A percentile compares a stretch with the other conserved stretches of the same genome.
Conservation (phyloP, 2,329 filamentous ascomycete species). For the Monosporascus ibericus region DNA sequence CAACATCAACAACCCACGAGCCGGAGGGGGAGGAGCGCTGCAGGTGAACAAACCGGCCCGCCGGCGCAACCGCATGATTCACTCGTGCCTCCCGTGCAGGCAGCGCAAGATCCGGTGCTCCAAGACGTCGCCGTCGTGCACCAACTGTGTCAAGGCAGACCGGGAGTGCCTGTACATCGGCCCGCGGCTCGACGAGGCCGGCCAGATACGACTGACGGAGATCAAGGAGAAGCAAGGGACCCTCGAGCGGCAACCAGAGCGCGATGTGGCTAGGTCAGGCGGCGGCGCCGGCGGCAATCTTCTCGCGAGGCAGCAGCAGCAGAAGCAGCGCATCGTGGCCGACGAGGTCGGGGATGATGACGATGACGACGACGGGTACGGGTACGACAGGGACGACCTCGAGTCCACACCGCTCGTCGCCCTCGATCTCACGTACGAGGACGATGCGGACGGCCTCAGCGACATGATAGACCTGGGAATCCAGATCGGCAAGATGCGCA, state of each 20-base stretch:
- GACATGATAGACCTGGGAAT: slow-evolving; percentile 69
- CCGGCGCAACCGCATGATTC: slow-evolving; percentile 60
- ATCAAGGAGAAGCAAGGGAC: slow-evolving; percentile 75
- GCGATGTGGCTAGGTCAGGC: slow-evolving; percentile 52
- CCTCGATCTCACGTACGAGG: slow-evolving; percentile 63
- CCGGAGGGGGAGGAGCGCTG: background rate
- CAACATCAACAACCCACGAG: background rate
- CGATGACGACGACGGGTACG: slow-evolving; percentile 52
- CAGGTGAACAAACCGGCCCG: slow-evolving; percentile 38
- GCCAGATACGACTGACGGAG: slow-evolving; percentile 64
- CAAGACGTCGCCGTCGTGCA: slow-evolving; percentile 61
- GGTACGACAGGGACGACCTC: slow-evolving; percentile 53
- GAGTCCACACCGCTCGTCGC: slow-evolving; percentile 58
- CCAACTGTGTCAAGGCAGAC: slow-evolving; percentile 53
- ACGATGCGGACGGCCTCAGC: slow-evolving; percentile 48
- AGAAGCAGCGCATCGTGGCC: slow-evolving; percentile 35
- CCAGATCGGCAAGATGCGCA: slow-evolving; percentile 63
- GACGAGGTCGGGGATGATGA: slow-evolving; percentile 52
- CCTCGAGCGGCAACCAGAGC: slow-evolving; percentile 63
- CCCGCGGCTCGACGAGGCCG: slow-evolving; percentile 61
- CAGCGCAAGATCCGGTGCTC: slow-evolving; percentile 75
- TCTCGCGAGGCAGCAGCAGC: slow-evolving; percentile 1
- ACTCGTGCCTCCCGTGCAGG: slow-evolving; percentile 61
- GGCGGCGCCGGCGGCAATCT: background rate
- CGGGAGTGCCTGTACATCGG: slow-evolving; percentile 59